phyloP scores from a whole-genome alignment of 176 grass and related monocot genomes.

The Triticum dicoccoides region DNA sequence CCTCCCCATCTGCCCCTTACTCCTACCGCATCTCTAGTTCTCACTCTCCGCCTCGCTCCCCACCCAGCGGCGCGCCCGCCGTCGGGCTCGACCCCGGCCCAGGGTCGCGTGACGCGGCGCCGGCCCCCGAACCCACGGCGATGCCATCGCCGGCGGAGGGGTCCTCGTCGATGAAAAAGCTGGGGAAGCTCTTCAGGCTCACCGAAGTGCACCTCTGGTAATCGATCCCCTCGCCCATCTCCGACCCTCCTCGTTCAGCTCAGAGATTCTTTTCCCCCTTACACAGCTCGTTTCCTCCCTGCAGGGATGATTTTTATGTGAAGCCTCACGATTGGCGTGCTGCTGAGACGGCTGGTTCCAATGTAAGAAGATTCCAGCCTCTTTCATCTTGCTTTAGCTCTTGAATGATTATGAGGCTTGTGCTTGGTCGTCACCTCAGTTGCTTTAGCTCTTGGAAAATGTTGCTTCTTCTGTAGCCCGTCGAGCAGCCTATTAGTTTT shows the following conservation, averaged over 20 bases:
- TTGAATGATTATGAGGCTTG: background rate
- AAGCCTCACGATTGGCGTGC: conserved; percentile 26
- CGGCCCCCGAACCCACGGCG: background rate
- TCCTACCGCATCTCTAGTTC: background rate
- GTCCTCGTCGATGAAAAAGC: conserved; percentile 35
- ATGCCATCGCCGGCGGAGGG: conserved; percentile 25
- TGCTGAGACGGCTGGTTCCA: background rate
- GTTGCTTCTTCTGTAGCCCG: background rate
- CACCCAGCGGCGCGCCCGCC: background rate
- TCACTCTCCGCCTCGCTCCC: background rate
- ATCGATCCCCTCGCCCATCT: background rate
- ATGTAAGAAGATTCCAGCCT: background rate
- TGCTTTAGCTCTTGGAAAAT: background rate
- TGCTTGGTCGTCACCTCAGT: background rate
- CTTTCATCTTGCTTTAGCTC: background rate
- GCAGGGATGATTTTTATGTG: conserved; percentile 65
- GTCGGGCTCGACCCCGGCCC: background rate
- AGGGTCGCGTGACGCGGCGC: background rate
- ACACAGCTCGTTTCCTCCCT: conserved; percentile 6
- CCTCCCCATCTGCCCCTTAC: background rate
- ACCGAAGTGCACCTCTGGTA: conserved; percentile 76
- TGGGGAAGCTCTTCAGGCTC: conserved; percentile 62
- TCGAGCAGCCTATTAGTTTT: background rate
- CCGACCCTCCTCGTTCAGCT: background rate
- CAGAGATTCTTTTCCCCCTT: background rate